These are phyloP conservation scores for Salix exigua DNA, from an alignment of 345 rosid species.

Conservation along the genomic window DNA sequence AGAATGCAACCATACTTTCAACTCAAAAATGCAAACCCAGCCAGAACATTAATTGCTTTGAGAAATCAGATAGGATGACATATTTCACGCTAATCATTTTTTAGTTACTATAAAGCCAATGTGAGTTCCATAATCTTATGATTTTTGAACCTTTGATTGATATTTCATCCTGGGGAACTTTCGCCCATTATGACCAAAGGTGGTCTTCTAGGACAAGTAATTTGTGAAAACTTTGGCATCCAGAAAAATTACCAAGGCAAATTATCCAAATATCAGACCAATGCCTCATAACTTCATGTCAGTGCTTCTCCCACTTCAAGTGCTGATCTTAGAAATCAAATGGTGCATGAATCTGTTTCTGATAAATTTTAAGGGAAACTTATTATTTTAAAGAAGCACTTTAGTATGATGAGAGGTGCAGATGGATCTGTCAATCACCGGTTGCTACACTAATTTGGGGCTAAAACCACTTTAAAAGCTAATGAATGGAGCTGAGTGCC, in stretches of 20 bases:
- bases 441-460: neutral
- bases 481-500: neutral
- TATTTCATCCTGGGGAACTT: neutral
- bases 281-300: neutral
- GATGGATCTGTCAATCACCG: neutral
- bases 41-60: neutral
- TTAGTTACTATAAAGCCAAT: neutral
- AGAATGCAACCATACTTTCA: neutral
- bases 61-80: neutral
- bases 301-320: neutral
- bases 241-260: neutral
- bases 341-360: neutral
- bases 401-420: too few relatives aligned
- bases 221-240: neutral
- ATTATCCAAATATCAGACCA: neutral
- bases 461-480: neutral
- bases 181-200: neutral
- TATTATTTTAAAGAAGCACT: neutral
- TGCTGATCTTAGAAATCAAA: neutral
- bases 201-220: neutral
- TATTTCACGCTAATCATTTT: neutral
- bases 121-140: neutral
- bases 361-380: neutral
- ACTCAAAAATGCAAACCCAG: neutral
- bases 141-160: neutral